Evolutionary conservation across 2,329 filamentous ascomycete genomes (phyloP), one percentile per base, ranked within the genome.

Genomic region (Epichloe typhina): DNA sequence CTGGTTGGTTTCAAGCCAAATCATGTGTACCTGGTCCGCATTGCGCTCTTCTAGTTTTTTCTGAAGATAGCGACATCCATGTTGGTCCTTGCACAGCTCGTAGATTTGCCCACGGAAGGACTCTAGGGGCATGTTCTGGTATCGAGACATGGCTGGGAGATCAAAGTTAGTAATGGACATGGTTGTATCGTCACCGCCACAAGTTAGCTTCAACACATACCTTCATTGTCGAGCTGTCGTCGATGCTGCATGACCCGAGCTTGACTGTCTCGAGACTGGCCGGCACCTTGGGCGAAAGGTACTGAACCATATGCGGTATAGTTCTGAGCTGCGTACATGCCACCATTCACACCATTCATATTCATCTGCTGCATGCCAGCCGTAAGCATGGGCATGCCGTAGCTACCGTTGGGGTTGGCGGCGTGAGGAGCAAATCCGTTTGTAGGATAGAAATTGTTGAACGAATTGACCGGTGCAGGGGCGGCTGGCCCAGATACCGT

Each of bases 51-150:
- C 93, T 5, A 98, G 77, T 72, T 97, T 95, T 75, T 95, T 93
- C 72, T 98, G 93, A 51, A 98, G 73, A 66, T 93, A 98, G 53
- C 93, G 86, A 63, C 93, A 98, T 53, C 93, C 93, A 67, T 98
- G 90, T 70, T 98, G 93, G 62, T 98, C 93, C 70, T 96, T 97
- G 77, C 91, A 97, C 37, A 96, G 74, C 47, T 82, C 77, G 66
- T 95, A 94, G 61, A 98, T 88, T 60, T 89, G 84, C 46, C 89
- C 88, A 37, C 77, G 76, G 60, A 93, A 84, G 36, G 83, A 79
- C 64, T 95, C 88, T 21, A 97, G 74, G 13, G 87, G 81, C 62
- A 87, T 79, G 64, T 93, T 91, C 58, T 86, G 81, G 69, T 88
- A 96, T 53, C 88, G 86, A 60, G 84, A 86, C 73, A 86, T 86